Conservation (phyloP, 108 stramenopile genomes). For the Fragilariopsis cylindrus region DNA sequence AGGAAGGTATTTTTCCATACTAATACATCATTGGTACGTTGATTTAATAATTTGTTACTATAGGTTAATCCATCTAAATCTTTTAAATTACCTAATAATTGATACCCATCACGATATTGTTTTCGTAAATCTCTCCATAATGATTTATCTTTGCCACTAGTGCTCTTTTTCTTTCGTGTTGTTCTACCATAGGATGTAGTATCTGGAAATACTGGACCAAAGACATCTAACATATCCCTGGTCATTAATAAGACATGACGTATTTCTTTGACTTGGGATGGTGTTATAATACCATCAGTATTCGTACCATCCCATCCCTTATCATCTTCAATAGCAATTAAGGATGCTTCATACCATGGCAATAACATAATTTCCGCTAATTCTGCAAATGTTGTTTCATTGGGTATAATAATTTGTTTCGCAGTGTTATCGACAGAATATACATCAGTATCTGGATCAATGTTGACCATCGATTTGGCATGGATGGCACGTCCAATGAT, state of each 20-base stretch:
- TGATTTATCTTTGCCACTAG: neutral
- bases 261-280: neutral
- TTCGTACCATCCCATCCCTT: neutral
- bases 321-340: conserved; percentile 11
- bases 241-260: conserved; percentile 6
- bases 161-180: neutral
- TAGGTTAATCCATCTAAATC: conserved; percentile 2
- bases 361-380: conserved; percentile 8
- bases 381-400: conserved; percentile 14
- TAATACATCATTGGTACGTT: conserved; percentile 1
- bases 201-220: conserved; percentile 18
- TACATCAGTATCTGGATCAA: neutral
- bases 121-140: conserved; percentile 4
- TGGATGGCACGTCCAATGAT: neutral
- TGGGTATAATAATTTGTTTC: neutral
- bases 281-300: neutral
- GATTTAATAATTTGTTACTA: neutral
- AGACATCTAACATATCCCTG: conserved; percentile 16
- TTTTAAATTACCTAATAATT: neutral
- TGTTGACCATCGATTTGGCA: neutral
- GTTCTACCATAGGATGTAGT: neutral
- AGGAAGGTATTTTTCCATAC: conserved; percentile 7
- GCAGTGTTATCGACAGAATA: neutral
- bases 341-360: conserved; percentile 19
- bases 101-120: conserved; percentile 7